These are phyloP conservation scores for Cynara cardunculus DNA, from an alignment of 129 eudicot species.

Conservation along the genomic window DNA sequence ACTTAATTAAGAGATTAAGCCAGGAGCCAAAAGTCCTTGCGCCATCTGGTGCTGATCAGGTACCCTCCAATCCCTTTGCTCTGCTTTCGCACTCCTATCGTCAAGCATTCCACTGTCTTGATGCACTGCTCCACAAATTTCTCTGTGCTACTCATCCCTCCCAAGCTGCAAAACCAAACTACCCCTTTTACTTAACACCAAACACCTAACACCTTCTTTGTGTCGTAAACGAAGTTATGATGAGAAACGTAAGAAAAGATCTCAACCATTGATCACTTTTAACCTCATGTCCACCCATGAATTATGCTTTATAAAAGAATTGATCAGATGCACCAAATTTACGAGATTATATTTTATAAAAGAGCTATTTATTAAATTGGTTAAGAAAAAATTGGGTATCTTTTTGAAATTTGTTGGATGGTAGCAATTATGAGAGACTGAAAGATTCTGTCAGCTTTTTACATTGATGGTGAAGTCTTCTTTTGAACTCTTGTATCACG, in stretches of 20 bases:
- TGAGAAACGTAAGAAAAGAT: too few relatives aligned
- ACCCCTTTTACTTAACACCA: too few relatives aligned
- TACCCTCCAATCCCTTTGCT: slow-evolving; percentile 89
- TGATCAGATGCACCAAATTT: too few relatives aligned
- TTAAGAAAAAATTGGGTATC: neutral
- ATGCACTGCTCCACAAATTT: slow-evolving; percentile 92
- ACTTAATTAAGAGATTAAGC: slow-evolving; percentile 29
- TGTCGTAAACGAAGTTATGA: too few relatives aligned
- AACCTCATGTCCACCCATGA: too few relatives aligned
- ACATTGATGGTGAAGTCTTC: neutral
- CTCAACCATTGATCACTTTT: too few relatives aligned
- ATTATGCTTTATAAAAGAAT: too few relatives aligned
- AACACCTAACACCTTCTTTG: too few relatives aligned
- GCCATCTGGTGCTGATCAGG: slow-evolving; percentile 98
- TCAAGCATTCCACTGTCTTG: slow-evolving; percentile 70
- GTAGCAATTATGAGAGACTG: neutral
- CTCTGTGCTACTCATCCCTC: slow-evolving; percentile 65
- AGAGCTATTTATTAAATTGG: neutral
- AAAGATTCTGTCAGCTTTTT: slow-evolving; percentile 12
- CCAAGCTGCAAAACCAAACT: slow-evolving; percentile 62
- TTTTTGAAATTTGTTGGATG: neutral
- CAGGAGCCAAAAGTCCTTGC: slow-evolving; percentile 91
- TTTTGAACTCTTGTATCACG: neutral
- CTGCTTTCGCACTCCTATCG: slow-evolving; percentile 90
- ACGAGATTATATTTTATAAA: neutral